Evolutionary conservation across 2,329 filamentous ascomycete species (phyloP), one percentile per base, ranked within the genome.

Genomic region (Raffaelea ambrosiae): DNA sequence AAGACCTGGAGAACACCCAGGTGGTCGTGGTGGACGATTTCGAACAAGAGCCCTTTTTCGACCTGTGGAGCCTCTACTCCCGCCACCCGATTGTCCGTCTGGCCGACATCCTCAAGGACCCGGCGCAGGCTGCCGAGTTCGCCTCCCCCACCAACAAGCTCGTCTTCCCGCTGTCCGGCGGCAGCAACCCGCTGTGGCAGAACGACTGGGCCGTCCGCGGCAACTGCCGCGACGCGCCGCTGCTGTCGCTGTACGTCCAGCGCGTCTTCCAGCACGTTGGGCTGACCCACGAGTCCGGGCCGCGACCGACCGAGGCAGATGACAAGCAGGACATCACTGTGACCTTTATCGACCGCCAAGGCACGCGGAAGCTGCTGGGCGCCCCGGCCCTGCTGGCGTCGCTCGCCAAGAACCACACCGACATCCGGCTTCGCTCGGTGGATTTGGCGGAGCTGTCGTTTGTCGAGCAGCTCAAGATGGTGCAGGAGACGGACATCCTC

Each of bases 161-260:
- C 13, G 61, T 71, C 45, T 51, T 70, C 19, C 67, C 68, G 1
- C 54, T 71, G 3, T 54, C 68, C 4, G 68, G 68, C 40, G 63
- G 57, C 26, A 64, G 61, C 54, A 70, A 67, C 51, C 66, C 68
- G 2, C 56, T 69, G 18, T 71, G 68, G 68, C 60, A 66, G 48
- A 64, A 62, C 18, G 65, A 70, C 51, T 68, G 63, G 61, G 55
- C 58, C 5, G 49, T 58, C 10, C 55, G 57, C 16, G 49, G 35
- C 8, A 16, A 57, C 36, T 71, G 66, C 50, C 18, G 41, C 8
- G 49, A 58, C 9, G 60, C 62, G 1, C 52, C 57, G 14, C 54
- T 64, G 9, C 53, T 67, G 14, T 26, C 48, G n/a, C 59, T 60
- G 1, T 67, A 68, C 43, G 56, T 57, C 8, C 49, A 51, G 19